phyloP scores from a whole-genome alignment of 495 filamentous ascomycete species.

The Zalerion maritima region DNA sequence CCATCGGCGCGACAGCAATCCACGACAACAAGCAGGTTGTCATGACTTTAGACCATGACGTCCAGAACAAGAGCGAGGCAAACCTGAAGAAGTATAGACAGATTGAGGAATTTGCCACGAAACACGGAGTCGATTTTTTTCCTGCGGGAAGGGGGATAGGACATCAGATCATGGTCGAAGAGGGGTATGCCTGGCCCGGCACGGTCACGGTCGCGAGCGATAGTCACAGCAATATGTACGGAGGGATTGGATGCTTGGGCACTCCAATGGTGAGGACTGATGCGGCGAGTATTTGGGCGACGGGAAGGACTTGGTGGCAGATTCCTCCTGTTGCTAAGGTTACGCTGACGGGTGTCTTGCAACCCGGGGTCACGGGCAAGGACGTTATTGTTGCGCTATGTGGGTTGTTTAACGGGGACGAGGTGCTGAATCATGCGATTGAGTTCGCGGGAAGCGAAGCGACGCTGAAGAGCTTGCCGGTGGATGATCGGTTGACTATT shows the following conservation, averaged over 20 bases:
- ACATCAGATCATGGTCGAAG: slow-evolving; percentile 83
- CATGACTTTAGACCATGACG: slow-evolving; percentile 87
- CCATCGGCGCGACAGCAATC: slow-evolving; percentile 67
- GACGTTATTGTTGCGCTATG: slow-evolving; percentile 89
- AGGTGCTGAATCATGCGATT: slow-evolving; percentile 85
- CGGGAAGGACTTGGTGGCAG: slow-evolving; percentile 76
- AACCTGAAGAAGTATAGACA: slow-evolving; percentile 76
- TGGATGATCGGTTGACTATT: slow-evolving; percentile 73
- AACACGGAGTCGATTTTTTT: slow-evolving; percentile 73
- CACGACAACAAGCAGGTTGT: slow-evolving; percentile 63
- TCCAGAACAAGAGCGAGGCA: slow-evolving; percentile 69
- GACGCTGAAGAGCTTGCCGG: slow-evolving; percentile 56
- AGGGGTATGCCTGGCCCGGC: slow-evolving; percentile 55
- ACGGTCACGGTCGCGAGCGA: slow-evolving; percentile 73
- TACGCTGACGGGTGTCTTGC: slow-evolving; percentile 60
- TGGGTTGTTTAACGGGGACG: slow-evolving; percentile 73
- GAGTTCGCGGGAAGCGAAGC: slow-evolving; percentile 74
- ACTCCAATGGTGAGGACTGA: slow-evolving; percentile 81
- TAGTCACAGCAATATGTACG: slow-evolving; percentile 80
- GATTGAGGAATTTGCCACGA: slow-evolving; percentile 75
- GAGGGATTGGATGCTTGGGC: slow-evolving; percentile 63
- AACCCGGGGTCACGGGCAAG: slow-evolving; percentile 78
- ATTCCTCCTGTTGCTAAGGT: slow-evolving; percentile 75
- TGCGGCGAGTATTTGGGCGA: slow-evolving; percentile 77
- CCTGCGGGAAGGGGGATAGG: slow-evolving; percentile 74